Evolutionary conservation across 805 yeast species (phyloP), one percentile per base, ranked within the genome.

Genomic region (Zygosaccharomyces bailii): DNA sequence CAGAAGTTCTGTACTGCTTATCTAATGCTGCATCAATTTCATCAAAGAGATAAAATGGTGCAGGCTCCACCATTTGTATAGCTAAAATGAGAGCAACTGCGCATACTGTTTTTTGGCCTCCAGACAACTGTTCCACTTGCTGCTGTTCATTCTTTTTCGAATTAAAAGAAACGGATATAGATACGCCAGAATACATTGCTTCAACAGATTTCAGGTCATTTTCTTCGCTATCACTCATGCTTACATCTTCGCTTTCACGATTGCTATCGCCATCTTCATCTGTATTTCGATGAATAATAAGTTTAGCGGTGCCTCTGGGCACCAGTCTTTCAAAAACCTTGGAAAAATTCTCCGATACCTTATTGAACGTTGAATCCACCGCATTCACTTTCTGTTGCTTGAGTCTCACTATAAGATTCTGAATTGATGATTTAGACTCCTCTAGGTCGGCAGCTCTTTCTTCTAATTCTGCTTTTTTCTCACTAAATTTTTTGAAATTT

Each of bases 21-120:
- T 93, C 99, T 50, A 93, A 72, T 55, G 91, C 93, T 4, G 98
- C 97, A 68, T 93, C 99, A 47, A 93, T 84, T 69, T 93, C 99
- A 66, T 93, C 99, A 65, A 93, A 91, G 37, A 93, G 67, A 61
- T 93, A 93, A 63, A 93, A 93, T 39, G 98, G 97, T 6, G 97
- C 97, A 8, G 98, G 98, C 55, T 93, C 98, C 52, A 95, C 87
- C 59, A 78, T 80, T 68, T 93, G 99, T 48, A 91, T 87, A 3
- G 99, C 97, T 46, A 93, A 73, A 52, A 93, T 90, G 40, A 93
- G 74, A 0, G 98, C 90, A 54, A 93, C 80, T 0, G 99, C 98
- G 71, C 98, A 90, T n/a, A 93, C 70, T 0, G 97, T 86, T 62
- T 91, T 91, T 60, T 93, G 99, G 8, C 99, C 99, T 32, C 99